phyloP scores from a whole-genome alignment of 2,329 filamentous ascomycete species.

The Fusarium graminum region DNA sequence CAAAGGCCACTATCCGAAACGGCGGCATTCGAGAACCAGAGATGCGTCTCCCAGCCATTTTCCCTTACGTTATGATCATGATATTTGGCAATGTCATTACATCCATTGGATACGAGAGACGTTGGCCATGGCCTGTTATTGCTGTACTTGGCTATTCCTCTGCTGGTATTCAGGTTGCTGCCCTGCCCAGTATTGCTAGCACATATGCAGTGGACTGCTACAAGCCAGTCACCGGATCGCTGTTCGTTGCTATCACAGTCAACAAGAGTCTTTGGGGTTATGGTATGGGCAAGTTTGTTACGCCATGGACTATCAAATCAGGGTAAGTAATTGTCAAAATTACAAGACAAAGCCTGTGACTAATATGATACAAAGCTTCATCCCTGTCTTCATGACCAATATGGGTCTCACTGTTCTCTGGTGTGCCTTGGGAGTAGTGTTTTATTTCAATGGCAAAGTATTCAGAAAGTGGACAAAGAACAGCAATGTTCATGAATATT shows the following conservation, averaged over 20 bases:
- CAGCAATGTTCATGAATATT: conserved; percentile 7
- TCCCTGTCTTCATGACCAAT: conserved; percentile 19
- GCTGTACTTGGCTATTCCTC: conserved; percentile 9
- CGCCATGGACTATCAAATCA: conserved; percentile 14
- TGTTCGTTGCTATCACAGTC: conserved; percentile 4
- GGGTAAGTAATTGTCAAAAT: neutral
- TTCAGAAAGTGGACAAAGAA: conserved; percentile 13
- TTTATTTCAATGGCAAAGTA: conserved; percentile 13
- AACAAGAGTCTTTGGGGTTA: conserved; percentile 16
- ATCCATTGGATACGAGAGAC: neutral
- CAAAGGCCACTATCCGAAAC: conserved; percentile 2
- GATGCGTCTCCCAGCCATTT: conserved; percentile 15
- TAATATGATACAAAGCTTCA: neutral
- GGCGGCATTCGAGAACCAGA: conserved; percentile 11
- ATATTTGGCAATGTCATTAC: conserved; percentile 11
- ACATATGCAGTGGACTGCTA: conserved; percentile 16
- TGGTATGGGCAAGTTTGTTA: conserved; percentile 16
- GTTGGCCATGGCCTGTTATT: conserved; percentile 17
- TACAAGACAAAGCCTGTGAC: accelerated
- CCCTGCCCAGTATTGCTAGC: neutral
- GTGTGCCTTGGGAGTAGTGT: neutral
- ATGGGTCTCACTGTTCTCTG: conserved; percentile 6
- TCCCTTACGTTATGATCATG: conserved; percentile 6
- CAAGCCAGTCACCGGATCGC: conserved; percentile 7
- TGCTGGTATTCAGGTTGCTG: conserved; percentile 4